These are phyloP conservation scores for Mucor saturninus DNA, from an alignment of 371 early-diverging fungal species.

Conservation along the genomic window DNA sequence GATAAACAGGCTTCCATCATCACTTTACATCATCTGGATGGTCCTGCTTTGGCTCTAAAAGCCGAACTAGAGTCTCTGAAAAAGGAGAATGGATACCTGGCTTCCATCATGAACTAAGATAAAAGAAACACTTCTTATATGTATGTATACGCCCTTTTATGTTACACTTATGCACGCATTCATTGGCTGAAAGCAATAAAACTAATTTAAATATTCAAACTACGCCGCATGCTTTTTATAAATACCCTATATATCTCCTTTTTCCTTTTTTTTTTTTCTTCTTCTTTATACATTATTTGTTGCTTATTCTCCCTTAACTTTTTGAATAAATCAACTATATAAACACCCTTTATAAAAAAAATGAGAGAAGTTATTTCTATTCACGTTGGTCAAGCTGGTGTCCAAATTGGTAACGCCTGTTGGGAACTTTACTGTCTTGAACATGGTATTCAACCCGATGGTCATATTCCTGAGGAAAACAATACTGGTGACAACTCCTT, in stretches of 20 bases:
- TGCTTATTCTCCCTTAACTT: constrained; percentile 34
- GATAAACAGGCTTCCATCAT: constrained; percentile 63
- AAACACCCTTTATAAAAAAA: constrained; percentile 21
- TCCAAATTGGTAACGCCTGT: constrained; percentile 99
- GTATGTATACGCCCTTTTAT: not conserved
- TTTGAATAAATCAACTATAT: constrained; percentile 25
- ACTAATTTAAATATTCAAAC: not conserved
- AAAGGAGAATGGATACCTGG: constrained; percentile 15
- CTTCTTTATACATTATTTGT: constrained; percentile 7
- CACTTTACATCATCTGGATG: constrained; percentile 41
- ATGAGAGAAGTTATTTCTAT: constrained; percentile 99
- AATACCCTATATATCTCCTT: not conserved
- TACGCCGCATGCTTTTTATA: not conserved
- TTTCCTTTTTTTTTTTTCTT: constrained; percentile 4
- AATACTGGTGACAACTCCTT: constrained; percentile 39
- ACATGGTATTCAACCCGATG: constrained; percentile 98
- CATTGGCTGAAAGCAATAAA: not conserved
- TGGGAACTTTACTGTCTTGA: constrained; percentile 99
- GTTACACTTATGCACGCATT: constrained; percentile 1
- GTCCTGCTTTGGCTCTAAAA: constrained; percentile 42
- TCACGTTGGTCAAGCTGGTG: constrained; percentile 99
- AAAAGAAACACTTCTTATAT: not conserved
- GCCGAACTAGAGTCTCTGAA: constrained; percentile 29
- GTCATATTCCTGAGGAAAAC: constrained; percentile 77
- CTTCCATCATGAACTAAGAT: constrained; percentile 1